Percentiles rank a stretch among this genome's conserved stretches.
These are phyloP conservation scores for Aschersonia sp. DNA, from an alignment of 2,329 filamentous ascomycete species.

Conservation along the genomic window DNA sequence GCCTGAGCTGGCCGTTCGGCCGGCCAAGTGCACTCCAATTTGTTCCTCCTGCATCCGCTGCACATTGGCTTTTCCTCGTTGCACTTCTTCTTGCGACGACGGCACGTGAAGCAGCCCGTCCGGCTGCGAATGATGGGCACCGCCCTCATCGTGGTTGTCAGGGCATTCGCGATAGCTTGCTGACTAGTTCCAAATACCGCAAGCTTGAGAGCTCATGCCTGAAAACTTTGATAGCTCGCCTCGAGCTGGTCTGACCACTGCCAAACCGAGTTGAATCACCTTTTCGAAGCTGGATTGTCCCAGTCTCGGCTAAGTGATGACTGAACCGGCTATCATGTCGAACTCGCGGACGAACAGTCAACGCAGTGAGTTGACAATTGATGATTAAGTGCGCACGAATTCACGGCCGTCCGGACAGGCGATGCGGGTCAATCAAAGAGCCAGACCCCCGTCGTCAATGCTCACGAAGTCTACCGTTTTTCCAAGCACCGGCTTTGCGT, in stretches of 20 bases:
- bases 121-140: conserved; percentile 21
- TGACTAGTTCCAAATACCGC: neutral
- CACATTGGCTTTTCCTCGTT: conserved; percentile 37
- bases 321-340: no score
- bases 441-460: no score
- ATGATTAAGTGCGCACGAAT: neutral
- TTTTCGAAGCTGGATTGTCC: no score
- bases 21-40: conserved; percentile 37
- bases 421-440: neutral
- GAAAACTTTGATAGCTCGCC: no score
- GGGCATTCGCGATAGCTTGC: neutral
- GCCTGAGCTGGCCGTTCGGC: conserved; percentile 5
- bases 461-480: no score
- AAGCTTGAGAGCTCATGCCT: no score
- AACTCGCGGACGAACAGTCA: no score
- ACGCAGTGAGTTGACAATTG: neutral
- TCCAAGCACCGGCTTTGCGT: no score
- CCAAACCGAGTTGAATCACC: no score
- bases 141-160: conserved; percentile 10
- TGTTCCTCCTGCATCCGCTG: conserved; percentile 36
- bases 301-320: no score
- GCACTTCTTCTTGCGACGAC: conserved; percentile 38
- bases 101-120: conserved; percentile 32
- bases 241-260: no score
- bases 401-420: neutral